Evolutionary conservation across 495 filamentous ascomycete genomes (phyloP).

Genomic region (Aspergillus incahuasiensis): DNA sequence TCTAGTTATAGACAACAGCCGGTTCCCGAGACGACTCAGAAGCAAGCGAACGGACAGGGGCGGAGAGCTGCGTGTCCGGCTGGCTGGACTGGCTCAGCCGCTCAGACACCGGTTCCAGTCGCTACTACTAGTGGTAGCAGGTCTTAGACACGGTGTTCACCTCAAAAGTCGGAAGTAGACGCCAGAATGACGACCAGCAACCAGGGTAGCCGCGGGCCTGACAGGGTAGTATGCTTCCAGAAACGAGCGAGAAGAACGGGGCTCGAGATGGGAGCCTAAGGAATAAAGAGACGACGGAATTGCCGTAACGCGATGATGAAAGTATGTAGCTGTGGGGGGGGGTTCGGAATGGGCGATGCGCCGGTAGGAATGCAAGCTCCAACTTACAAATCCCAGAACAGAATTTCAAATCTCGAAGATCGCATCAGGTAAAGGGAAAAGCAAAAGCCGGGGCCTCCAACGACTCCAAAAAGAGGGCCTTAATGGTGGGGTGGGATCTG

Average conservation of each 20-base stretch:
- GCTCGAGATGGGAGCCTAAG: constrained; percentile 8
- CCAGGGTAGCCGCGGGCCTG: constrained; percentile 5
- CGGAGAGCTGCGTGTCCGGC: background rate
- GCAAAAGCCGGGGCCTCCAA: background rate
- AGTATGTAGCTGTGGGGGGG: constrained; percentile 4
- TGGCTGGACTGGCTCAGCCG: background rate
- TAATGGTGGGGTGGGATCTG: background rate
- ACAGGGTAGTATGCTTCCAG: constrained; percentile 13
- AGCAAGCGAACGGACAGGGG: background rate
- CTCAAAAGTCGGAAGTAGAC: background rate
- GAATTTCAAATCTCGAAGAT: constrained; percentile 6
- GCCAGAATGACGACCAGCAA: background rate
- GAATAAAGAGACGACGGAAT: background rate
- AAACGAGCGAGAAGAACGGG: background rate
- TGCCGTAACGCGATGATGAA: constrained; percentile 11
- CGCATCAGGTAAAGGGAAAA: background rate
- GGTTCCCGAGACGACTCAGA: constrained; percentile 10
- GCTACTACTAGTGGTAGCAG: background rate
- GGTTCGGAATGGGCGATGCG: constrained; percentile 14
- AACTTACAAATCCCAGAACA: background rate
- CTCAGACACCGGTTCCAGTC: background rate
- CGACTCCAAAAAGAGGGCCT: background rate
- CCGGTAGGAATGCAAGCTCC: background rate
- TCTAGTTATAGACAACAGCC: constrained; percentile 1
- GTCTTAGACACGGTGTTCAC: constrained; percentile 14